A percentile compares a stretch with the other conserved stretches of the same genome.
Evolutionary conservation across 306 rosid species (phyloP).

Genomic region (Prunus mira): DNA sequence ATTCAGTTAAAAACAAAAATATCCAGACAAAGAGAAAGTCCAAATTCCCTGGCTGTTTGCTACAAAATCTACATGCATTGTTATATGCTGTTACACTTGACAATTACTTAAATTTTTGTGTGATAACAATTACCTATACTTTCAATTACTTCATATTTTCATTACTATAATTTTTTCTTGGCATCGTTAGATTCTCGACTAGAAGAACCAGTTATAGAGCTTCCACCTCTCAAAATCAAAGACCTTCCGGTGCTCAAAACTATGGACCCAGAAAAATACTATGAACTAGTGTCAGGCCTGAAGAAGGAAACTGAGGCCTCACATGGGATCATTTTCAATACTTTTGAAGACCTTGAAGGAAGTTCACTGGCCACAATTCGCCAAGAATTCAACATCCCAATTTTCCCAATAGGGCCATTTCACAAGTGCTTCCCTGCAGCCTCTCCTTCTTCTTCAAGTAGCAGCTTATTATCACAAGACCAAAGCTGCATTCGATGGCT

Average conservation of each 20-base stretch:
- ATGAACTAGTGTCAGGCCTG: constrained; percentile 17
- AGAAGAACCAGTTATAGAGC: constrained; percentile 39
- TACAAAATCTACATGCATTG: not conserved
- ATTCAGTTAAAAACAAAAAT: too few relatives aligned
- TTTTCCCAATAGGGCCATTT: constrained; percentile 63
- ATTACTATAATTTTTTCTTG: not conserved
- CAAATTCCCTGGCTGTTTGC: not conserved
- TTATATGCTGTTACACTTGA: not conserved
- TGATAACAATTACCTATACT: not conserved
- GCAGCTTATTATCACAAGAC: constrained; percentile 40
- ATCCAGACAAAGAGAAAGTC: not conserved
- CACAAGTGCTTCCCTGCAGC: constrained; percentile 38
- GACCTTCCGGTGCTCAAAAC: constrained; percentile 36
- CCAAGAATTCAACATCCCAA: constrained; percentile 28
- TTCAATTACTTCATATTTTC: too few relatives aligned
- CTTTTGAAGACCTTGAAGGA: constrained; percentile 44
- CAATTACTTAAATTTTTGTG: too few relatives aligned
- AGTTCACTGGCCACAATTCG: constrained; percentile 25
- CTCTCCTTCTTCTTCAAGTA: constrained; percentile 3
- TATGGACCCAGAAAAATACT: constrained; percentile 10
- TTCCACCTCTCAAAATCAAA: constrained; percentile 11
- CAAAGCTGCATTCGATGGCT: constrained; percentile 53
- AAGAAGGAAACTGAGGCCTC: constrained; percentile 31
- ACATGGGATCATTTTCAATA: constrained; percentile 51
- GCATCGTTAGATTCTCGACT: constrained; percentile 20